Conservation (phyloP, 306 rosid species). For the Gillenia trifoliata region DNA sequence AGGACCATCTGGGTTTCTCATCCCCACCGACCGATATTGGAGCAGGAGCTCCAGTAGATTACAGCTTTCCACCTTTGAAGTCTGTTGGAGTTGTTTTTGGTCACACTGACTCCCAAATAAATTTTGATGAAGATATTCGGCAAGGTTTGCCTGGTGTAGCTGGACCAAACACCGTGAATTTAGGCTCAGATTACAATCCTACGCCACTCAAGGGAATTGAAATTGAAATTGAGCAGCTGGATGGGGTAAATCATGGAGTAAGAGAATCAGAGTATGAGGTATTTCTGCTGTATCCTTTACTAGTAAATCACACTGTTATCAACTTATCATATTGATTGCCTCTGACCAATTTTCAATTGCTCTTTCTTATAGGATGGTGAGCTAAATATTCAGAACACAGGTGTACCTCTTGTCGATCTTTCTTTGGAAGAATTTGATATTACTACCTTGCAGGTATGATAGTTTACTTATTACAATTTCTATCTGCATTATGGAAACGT, state of each 20-base stretch:
- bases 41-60: constrained; percentile 38
- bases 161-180: constrained; percentile 26
- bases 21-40: constrained; percentile 32
- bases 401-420: constrained; percentile 46
- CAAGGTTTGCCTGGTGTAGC: constrained; percentile 36
- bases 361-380: constrained; percentile 47
- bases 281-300: constrained; percentile 12
- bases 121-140: constrained; percentile 42
- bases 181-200: constrained; percentile 39
- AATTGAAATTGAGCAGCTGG: constrained; percentile 53
- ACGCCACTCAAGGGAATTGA: constrained; percentile 43
- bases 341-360: constrained; percentile 24
- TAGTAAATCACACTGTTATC: background rate
- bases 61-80: constrained; percentile 49
- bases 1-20: constrained; percentile 62
- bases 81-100: constrained; percentile 42
- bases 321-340: constrained; percentile 12
- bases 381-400: constrained; percentile 39
- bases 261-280: constrained; percentile 59
- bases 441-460: constrained; percentile 64
- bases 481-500: background rate
- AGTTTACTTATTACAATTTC: background rate
- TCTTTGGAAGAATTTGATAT: constrained; percentile 56
- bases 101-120: constrained; percentile 41
- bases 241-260: constrained; percentile 44